Percentiles rank a stretch among this genome's conserved stretches.
Conservation (phyloP, 2,329 filamentous ascomycete genomes). For the Apiospora arundinis region DNA sequence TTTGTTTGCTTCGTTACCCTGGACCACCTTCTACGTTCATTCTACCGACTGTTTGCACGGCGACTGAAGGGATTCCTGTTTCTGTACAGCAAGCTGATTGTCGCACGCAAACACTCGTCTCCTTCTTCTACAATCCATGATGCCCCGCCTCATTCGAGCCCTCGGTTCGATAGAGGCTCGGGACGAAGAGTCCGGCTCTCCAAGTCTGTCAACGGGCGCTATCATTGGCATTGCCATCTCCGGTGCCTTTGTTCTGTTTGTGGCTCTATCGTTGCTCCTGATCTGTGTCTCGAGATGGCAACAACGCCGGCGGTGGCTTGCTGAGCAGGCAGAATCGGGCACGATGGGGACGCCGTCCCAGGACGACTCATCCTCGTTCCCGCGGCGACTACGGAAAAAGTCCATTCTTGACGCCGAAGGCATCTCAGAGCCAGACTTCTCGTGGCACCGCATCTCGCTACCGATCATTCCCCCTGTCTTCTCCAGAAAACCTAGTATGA, state of each 20-base stretch:
- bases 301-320: slow-evolving; percentile 26
- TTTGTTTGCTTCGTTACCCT: not conserved
- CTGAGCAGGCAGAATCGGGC: not conserved
- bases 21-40: not conserved
- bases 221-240: slow-evolving; percentile 54
- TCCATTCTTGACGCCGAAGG: not conserved
- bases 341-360: not conserved
- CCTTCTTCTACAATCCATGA: not conserved
- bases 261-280: slow-evolving; percentile 49
- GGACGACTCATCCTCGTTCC: not conserved
- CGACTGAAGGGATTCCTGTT: not conserved
- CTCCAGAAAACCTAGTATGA: slow-evolving; percentile 30
- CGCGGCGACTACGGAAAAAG: slow-evolving; percentile 23
- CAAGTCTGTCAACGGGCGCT: slow-evolving; percentile 39
- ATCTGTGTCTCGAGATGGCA: slow-evolving; percentile 45
- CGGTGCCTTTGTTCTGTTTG: slow-evolving; percentile 54
- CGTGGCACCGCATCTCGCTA: slow-evolving; percentile 21
- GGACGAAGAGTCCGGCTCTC: not conserved
- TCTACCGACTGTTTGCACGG: not conserved
- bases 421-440: not conserved
- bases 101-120: not conserved
- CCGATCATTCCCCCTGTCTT: slow-evolving; percentile 35
- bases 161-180: not conserved
- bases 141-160: not conserved
- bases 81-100: not conserved